Evolutionary conservation across 2,329 filamentous ascomycete genomes (phyloP).

Genomic region (Alternaria alternata): DNA sequence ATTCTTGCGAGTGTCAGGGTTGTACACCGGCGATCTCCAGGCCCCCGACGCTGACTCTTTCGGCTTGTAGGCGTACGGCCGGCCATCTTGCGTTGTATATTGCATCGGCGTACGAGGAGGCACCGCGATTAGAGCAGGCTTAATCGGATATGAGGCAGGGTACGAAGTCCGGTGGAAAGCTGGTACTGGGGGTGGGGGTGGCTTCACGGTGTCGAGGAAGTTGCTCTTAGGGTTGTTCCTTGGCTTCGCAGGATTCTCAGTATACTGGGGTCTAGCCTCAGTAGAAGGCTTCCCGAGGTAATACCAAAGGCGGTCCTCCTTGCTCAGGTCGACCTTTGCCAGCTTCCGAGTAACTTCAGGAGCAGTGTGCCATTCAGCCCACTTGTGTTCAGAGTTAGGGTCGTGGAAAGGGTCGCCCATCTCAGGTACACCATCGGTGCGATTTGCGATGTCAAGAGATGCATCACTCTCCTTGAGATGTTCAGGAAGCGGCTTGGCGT

Average conservation of each 20-base stretch:
- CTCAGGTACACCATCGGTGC: constrained; percentile 59
- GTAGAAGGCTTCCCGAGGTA: constrained; percentile 88
- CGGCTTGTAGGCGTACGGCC: constrained; percentile 48
- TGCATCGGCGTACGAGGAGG: constrained; percentile 46
- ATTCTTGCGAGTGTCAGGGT: constrained; percentile 46
- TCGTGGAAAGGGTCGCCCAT: constrained; percentile 59
- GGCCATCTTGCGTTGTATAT: constrained; percentile 28
- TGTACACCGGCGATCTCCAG: constrained; percentile 43
- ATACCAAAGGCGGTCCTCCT: constrained; percentile 82
- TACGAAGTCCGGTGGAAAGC: constrained; percentile 41
- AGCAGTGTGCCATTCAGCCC: constrained; percentile 74
- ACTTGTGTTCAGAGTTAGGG: constrained; percentile 56
- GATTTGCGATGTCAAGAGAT: constrained; percentile 55
- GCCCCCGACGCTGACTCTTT: constrained; percentile 34
- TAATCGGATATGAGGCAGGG: constrained; percentile 54
- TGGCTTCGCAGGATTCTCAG: constrained; percentile 72
- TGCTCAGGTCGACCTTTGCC: constrained; percentile 74
- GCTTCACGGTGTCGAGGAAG: constrained; percentile 72
- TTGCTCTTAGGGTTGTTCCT: constrained; percentile 73
- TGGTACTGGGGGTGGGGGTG: constrained; percentile 46
- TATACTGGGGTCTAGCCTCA: constrained; percentile 90
- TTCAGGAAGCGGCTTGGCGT: constrained; percentile 74
- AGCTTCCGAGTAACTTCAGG: constrained; percentile 58
- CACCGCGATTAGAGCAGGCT: constrained; percentile 52
- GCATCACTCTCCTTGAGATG: constrained; percentile 58